Base-by-base conservation (phyloP, 306 rosid genomes). In the Comarum palustre region DNA sequence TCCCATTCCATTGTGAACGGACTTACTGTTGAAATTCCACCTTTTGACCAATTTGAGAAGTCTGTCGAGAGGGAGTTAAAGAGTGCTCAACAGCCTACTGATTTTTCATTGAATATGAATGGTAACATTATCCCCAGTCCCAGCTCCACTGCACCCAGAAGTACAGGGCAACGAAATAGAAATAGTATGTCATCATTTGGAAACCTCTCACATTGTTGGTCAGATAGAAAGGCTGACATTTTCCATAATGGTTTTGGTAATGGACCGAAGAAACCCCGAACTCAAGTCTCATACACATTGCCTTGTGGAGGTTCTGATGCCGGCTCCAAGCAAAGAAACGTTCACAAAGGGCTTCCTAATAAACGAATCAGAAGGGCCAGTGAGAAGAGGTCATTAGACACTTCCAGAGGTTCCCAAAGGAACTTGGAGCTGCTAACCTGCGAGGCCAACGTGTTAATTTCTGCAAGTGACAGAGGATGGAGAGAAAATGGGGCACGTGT, bases 251-350 rank as follows among this genome's bases (percentile, higher is more conserved):
- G 89, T 80, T 88, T 91, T 76, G 84, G 91, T 68, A 87, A 80
- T 78, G 96, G 97, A 68, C 97, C 93, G 8, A 95, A 82, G 86
- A 91, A 83, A 81, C 96, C 97, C 45, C 91, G 99, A 60, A 95
- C 97, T 47, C 99, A 88, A 81, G 95, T 95, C 47, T 91, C 96
- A 39, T 91, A 91, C 75, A 63, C 87, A 13, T 85, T 90, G 83
- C 99, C 97, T 66, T 81, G 78, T 73, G 84, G 89, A 19, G 96
- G 89, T 70, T 79, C 82, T 68, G 97, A 92, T 57, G 73, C 73
- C 48, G 78, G 75, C 82, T 80, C 88, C 43, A 90, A 81, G 87
- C 81, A 79, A 69, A 84, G 77, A 81, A 82, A 62, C 51, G 70
- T 69, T 73, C 79, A 84, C 74, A 95, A 87, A 84, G 87, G 85